Evolutionary conservation across 1,284 basidiomycete species (phyloP).

Genomic region (Volvariella surrecta): DNA sequence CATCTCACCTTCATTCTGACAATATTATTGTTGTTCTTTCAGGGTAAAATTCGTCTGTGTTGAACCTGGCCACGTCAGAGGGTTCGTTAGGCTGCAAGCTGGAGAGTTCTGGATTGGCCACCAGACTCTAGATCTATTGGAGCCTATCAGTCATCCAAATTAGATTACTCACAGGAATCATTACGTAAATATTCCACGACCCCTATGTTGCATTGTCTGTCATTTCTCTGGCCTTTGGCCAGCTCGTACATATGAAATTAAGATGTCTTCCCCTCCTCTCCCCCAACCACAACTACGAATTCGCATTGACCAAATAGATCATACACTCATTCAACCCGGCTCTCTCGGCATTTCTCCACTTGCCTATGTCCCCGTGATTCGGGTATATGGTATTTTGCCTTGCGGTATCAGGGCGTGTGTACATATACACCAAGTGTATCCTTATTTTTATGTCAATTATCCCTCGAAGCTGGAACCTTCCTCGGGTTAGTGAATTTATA

Average conservation of each 20-base stretch:
- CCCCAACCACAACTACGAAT: slow-evolving; percentile 34
- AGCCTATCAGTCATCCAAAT: too few relatives aligned
- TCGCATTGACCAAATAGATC: slow-evolving; percentile 62
- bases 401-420: slow-evolving; percentile 75
- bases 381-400: slow-evolving; percentile 84
- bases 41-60: slow-evolving; percentile 81
- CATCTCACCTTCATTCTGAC: slow-evolving; percentile 6
- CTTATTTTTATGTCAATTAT: slow-evolving; percentile 75
- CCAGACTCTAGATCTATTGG: slow-evolving; percentile 49
- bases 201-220: too few relatives aligned
- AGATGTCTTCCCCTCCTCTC: not conserved
- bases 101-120: slow-evolving; percentile 69
- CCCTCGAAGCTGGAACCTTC: slow-evolving; percentile 40
- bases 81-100: slow-evolving; percentile 50
- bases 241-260: not conserved
- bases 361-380: slow-evolving; percentile 67
- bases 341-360: slow-evolving; percentile 56
- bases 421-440: slow-evolving; percentile 86
- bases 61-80: slow-evolving; percentile 77
- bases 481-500: slow-evolving; percentile 22
- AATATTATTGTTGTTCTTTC: slow-evolving; percentile 3
- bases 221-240: too few relatives aligned
- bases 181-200: too few relatives aligned
- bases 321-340: slow-evolving; percentile 46
- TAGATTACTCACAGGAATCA: too few relatives aligned